phyloP scores from a whole-genome alignment of 257 asterid species.

The Leonotis leonurus region DNA sequence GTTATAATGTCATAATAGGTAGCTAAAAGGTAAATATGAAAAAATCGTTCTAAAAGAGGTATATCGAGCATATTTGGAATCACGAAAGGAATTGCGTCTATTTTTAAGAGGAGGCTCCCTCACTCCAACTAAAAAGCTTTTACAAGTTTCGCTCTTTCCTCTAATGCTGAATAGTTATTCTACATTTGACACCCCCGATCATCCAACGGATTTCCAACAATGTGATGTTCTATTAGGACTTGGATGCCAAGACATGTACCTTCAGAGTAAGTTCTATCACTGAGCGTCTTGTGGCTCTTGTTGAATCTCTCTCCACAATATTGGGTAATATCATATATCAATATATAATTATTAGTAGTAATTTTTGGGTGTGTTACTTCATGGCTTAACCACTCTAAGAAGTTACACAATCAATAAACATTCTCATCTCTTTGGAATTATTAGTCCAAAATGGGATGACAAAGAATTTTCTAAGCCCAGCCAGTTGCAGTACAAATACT shows the following conservation, averaged over 20 bases:
- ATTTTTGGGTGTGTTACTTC: background rate
- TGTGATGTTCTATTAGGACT: no score
- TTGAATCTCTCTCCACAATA: background rate
- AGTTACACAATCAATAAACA: no score
- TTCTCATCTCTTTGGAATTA: background rate
- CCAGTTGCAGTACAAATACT: background rate
- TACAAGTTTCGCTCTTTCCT: no score
- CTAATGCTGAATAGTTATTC: no score
- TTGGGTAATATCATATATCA: background rate
- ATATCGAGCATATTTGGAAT: background rate
- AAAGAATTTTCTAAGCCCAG: background rate
- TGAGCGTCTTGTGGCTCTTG: background rate
- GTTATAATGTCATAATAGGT: background rate
- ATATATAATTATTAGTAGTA: background rate
- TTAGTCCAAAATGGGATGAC: background rate
- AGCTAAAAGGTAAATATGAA: background rate
- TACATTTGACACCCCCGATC: no score
- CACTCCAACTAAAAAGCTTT: background rate
- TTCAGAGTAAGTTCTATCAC: background rate
- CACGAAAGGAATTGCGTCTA: background rate
- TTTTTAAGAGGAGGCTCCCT: background rate
- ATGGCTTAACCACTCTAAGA: background rate
- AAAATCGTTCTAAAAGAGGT: background rate
- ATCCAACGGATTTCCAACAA: background rate
- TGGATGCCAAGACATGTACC: no score